Evolutionary conservation across 2,329 filamentous ascomycete genomes (phyloP).

Genomic region (Phyllosticta capitalensis): DNA sequence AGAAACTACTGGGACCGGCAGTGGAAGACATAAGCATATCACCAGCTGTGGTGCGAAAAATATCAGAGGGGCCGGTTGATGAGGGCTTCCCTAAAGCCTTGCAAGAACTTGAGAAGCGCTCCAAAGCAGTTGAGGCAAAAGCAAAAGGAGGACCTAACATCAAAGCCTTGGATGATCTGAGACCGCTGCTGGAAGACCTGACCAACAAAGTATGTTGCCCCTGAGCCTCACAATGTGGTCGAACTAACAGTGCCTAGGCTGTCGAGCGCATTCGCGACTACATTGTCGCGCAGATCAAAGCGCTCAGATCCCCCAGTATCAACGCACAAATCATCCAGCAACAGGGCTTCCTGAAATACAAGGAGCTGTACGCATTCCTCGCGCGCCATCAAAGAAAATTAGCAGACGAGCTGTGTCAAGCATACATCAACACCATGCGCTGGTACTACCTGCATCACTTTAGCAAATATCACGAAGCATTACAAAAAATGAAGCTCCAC

Average conservation of each 20-base stretch:
- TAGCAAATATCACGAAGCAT: constrained; percentile 70
- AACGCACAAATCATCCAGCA: constrained; percentile 97
- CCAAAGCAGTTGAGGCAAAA: constrained; percentile 60
- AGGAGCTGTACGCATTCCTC: constrained; percentile 79
- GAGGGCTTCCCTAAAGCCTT: constrained; percentile 79
- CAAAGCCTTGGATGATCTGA: constrained; percentile 74
- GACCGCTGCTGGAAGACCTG: constrained; percentile 74
- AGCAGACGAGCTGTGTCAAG: constrained; percentile 80
- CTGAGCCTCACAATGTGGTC: background rate
- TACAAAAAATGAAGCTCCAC: constrained; percentile 79
- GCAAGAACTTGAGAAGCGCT: constrained; percentile 72
- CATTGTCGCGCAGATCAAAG: constrained; percentile 88
- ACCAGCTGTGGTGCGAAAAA: constrained; percentile 71
- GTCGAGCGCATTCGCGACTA: constrained; percentile 90
- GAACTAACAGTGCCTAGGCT: constrained; percentile 35
- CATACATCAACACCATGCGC: constrained; percentile 96
- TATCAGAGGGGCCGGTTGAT: constrained; percentile 81
- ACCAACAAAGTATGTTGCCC: constrained; percentile 55
- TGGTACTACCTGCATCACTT: constrained; percentile 98
- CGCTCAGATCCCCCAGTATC: constrained; percentile 85
- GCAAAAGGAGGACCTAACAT: constrained; percentile 51
- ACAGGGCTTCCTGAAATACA: constrained; percentile 79
- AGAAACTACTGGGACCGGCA: constrained; percentile 75
- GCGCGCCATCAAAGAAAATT: constrained; percentile 72
- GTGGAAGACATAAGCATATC: constrained; percentile 89